Percentiles rank a stretch among this genome's conserved stretches.
Conservation (phyloP, 129 eudicot genomes). For the Mikania micrantha region DNA sequence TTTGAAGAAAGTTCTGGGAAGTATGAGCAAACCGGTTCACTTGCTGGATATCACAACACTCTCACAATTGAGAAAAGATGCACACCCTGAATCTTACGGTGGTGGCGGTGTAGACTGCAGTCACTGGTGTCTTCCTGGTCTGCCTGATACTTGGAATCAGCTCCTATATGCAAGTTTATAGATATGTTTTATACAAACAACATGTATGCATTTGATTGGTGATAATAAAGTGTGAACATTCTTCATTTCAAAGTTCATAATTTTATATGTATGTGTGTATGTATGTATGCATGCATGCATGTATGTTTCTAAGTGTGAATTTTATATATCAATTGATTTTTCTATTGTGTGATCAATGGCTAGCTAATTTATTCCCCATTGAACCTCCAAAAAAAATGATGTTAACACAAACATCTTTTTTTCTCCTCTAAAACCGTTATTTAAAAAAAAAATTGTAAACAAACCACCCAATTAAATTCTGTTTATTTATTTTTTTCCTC, state of each 20-base stretch:
- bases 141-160: slow-evolving; percentile 54
- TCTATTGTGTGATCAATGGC: too few species aligned
- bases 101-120: slow-evolving; percentile 41
- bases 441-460: too few species aligned
- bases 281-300: too few species aligned
- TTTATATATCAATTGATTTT: too few species aligned
- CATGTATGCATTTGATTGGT: not conserved
- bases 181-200: not conserved
- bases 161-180: slow-evolving; percentile 32
- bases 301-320: too few species aligned
- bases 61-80: slow-evolving; percentile 57
- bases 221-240: not conserved
- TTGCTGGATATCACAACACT: slow-evolving; percentile 45
- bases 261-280: too few species aligned
- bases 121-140: slow-evolving; percentile 53
- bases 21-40: slow-evolving; percentile 35
- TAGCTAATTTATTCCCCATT: too few species aligned
- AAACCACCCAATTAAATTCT: too few species aligned
- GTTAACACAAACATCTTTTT: too few species aligned
- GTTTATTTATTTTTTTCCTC: too few species aligned
- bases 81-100: slow-evolving; percentile 54
- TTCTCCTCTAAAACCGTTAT: too few species aligned
- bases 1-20: slow-evolving; percentile 32
- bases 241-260: not conserved
- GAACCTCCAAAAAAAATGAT: too few species aligned